These are phyloP conservation scores for Irpex rosettiformis DNA, from an alignment of 1,284 basidiomycete species.

Conservation along the genomic window DNA sequence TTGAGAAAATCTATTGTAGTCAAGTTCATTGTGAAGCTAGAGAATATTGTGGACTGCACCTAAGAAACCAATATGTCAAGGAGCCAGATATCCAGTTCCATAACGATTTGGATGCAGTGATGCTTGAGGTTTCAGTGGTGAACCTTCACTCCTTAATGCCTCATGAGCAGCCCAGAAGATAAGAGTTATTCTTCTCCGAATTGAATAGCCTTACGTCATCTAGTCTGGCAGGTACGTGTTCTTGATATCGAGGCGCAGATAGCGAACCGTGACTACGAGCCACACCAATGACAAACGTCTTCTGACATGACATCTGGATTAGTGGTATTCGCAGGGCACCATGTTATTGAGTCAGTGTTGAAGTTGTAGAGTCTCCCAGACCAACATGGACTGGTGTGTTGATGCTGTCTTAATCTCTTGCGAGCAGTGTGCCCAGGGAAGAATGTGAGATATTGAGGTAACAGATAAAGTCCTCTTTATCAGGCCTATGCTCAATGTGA, in stretches of 20 bases:
- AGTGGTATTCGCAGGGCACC: constrained; percentile 48
- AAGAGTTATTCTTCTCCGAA: constrained; percentile 80
- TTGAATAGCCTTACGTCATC: constrained; percentile 71
- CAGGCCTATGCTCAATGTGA: constrained; percentile 52
- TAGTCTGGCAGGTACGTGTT: constrained; percentile 30
- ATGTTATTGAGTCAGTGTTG: constrained; percentile 57
- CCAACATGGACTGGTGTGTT: constrained; percentile 30
- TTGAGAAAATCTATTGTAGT: constrained; percentile 66
- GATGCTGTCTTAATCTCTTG: constrained; percentile 9
- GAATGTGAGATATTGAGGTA: constrained; percentile 58
- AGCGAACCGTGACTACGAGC: constrained; percentile 35
- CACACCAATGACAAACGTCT: constrained; percentile 47
- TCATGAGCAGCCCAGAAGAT: constrained; percentile 56
- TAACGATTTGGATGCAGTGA: constrained; percentile 54
- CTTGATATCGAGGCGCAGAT: constrained; percentile 22
- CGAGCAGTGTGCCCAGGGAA: constrained; percentile 35
- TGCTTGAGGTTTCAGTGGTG: constrained; percentile 29
- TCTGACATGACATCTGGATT: constrained; percentile 65
- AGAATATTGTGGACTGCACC: constrained; percentile 66
- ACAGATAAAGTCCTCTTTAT: constrained; percentile 58
- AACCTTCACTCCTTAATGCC: constrained; percentile 6
- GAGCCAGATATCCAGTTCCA: constrained; percentile 72
- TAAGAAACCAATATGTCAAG: constrained; percentile 63
- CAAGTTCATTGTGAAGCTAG: constrained; percentile 73
- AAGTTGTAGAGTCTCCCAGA: constrained; percentile 66